A percentile compares a stretch with the other conserved stretches of the same genome.
Evolutionary conservation across 805 yeast species (phyloP).

Genomic region (Kurtzmaniella cleridarum): DNA sequence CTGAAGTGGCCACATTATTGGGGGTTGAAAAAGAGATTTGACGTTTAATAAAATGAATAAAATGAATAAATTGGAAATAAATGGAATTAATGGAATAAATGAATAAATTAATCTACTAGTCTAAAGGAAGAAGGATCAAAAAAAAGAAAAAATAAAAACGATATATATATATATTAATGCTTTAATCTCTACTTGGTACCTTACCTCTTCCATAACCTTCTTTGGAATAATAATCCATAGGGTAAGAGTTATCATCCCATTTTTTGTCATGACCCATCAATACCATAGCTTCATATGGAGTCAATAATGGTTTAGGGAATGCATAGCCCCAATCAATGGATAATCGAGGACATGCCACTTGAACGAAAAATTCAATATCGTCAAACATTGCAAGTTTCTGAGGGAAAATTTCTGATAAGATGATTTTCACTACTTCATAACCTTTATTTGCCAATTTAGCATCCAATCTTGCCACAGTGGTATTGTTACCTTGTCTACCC

Average conservation of each 20-base stretch:
- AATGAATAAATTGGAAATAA: no score
- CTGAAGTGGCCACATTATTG: slow-evolving; percentile 62
- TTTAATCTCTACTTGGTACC: slow-evolving; percentile 37
- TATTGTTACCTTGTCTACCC: slow-evolving; percentile 90
- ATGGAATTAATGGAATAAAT: no score
- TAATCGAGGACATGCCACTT: slow-evolving; percentile 94
- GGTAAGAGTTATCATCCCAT: slow-evolving; percentile 67
- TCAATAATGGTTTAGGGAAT: slow-evolving; percentile 80
- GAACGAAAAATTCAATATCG: slow-evolving; percentile 91
- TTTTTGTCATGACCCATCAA: slow-evolving; percentile 65
- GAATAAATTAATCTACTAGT: background rate
- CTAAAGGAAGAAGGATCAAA: no score
- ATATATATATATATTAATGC: slow-evolving; percentile 4
- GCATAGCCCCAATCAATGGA: slow-evolving; percentile 99
- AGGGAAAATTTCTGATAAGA: slow-evolving; percentile 90
- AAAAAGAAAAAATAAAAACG: slow-evolving; percentile 1
- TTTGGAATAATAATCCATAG: slow-evolving; percentile 91
- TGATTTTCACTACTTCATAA: slow-evolving; percentile 68
- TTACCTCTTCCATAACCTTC: slow-evolving; percentile 92
- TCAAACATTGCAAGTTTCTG: slow-evolving; percentile 87
- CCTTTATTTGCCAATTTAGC: slow-evolving; percentile 47
- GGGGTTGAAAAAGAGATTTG: slow-evolving; percentile 45
- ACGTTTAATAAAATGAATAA: background rate
- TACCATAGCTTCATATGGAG: slow-evolving; percentile 96
- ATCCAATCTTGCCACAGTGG: slow-evolving; percentile 68